Percentiles rank a stretch among this genome's conserved stretches.
These are phyloP conservation scores for Quercus cerris DNA, from an alignment of 306 rosid genomes.

Conservation along the genomic window DNA sequence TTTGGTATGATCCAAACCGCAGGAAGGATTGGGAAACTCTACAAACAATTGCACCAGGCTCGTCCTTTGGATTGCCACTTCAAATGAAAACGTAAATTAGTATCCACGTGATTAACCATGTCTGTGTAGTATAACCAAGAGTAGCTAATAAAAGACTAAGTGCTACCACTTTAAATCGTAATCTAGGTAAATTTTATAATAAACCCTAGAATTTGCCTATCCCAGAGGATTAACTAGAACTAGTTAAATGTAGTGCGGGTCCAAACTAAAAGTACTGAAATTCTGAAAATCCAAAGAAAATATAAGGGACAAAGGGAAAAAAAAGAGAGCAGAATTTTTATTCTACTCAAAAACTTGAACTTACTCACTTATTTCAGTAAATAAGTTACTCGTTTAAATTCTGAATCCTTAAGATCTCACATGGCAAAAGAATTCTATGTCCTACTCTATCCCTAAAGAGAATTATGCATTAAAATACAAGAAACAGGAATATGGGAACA, in stretches of 20 bases:
- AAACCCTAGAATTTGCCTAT: background rate
- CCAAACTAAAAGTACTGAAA: background rate
- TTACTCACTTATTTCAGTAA: background rate
- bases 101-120: background rate
- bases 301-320: background rate
- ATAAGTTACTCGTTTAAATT: background rate
- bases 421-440: background rate
- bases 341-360: background rate
- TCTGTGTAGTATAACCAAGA: background rate
- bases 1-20: constrained; percentile 96
- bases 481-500: background rate
- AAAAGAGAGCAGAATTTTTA: background rate
- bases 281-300: background rate
- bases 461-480: background rate
- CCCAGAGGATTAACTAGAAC: background rate
- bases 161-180: constrained; percentile 1
- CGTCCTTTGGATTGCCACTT: constrained; percentile 96
- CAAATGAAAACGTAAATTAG: constrained; percentile 10
- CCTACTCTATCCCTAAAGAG: background rate
- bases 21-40: constrained; percentile 88
- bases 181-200: background rate
- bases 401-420: background rate
- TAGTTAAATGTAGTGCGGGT: background rate
- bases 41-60: constrained; percentile 93
- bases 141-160: constrained; percentile 4